A percentile compares a stretch with the other conserved stretches of the same genome.
Conservation (phyloP, 176 grass and related monocot genomes). For the Avena atlantica region DNA sequence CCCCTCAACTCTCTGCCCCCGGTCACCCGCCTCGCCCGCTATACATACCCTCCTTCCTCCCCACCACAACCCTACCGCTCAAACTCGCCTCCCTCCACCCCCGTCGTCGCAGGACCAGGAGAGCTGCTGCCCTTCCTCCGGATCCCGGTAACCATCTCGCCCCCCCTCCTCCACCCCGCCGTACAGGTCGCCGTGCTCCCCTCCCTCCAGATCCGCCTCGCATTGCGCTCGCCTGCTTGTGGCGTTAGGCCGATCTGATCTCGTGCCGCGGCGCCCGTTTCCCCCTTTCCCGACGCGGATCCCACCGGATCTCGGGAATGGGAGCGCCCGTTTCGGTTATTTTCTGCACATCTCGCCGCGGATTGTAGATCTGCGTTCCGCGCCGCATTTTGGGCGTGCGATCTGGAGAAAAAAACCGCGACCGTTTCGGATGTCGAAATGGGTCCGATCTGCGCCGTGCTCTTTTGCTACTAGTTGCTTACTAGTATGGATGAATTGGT, state of each 20-base stretch:
- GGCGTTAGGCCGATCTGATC: conserved; percentile 41
- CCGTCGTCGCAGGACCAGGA: neutral
- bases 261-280: neutral
- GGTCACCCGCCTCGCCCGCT: neutral
- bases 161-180: too few species aligned
- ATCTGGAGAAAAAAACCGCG: conserved; percentile 22
- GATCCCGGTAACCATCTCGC: conserved; percentile 43
- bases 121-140: neutral
- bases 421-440: conserved; percentile 27
- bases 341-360: neutral
- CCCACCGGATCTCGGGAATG: conserved; percentile 36
- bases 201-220: conserved; percentile 21
- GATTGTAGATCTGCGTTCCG: conserved; percentile 41
- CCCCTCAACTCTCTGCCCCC: neutral
- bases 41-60: conserved; percentile 37
- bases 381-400: neutral
- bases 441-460: conserved; percentile 30
- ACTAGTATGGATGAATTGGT: neutral
- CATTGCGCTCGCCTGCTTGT: conserved; percentile 31
- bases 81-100: neutral
- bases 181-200: too few species aligned
- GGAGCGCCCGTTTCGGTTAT: neutral
- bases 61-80: conserved; percentile 43
- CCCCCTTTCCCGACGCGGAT: conserved; percentile 22
- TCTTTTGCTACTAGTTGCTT: too few species aligned